Conservation (phyloP, 78 protist genomes). For the Thecamonas trahens region DNA sequence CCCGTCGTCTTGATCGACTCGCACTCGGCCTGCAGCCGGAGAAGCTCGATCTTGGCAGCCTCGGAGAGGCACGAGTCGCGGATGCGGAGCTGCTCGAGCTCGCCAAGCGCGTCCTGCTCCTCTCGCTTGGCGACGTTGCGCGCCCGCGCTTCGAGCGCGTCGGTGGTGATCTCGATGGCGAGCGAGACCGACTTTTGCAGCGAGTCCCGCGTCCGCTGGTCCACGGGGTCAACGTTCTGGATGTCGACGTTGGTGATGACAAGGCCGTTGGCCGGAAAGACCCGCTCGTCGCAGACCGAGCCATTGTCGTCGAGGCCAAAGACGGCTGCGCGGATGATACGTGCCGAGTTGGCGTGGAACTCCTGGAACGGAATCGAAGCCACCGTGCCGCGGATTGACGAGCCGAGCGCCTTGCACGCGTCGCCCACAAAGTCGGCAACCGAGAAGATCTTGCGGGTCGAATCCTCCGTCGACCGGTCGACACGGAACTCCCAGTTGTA, state of each 20-base stretch:
- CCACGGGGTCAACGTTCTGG: conserved; percentile 82
- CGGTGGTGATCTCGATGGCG: conserved; percentile 84
- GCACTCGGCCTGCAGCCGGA: conserved; percentile 64
- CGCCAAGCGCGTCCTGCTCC: conserved; percentile 74
- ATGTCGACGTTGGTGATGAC: conserved; percentile 72
- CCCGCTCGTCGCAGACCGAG: conserved; percentile 15
- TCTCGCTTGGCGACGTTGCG: conserved; percentile 69
- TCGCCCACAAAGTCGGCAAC: conserved; percentile 75
- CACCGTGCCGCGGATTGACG: conserved; percentile 67
- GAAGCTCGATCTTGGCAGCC: conserved; percentile 40
- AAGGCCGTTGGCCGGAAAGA: conserved; percentile 53
- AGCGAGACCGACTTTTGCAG: conserved; percentile 76
- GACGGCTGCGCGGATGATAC: conserved; percentile 65
- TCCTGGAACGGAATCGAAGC: conserved; percentile 60
- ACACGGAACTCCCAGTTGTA: conserved; percentile 78
- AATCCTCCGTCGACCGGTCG: conserved; percentile 1
- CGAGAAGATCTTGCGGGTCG: conserved; percentile 44
- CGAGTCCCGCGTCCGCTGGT: conserved; percentile 68
- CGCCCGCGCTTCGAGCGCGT: conserved; percentile 81
- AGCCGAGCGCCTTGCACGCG: conserved; percentile 71
- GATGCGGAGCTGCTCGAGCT: conserved; percentile 66
- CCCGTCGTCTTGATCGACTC: conserved; percentile 71
- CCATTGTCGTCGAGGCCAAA: conserved; percentile 49
- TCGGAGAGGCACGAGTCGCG: conserved; percentile 60
- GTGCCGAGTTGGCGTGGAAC: conserved; percentile 68